Evolutionary conservation across 441 rosid genomes (phyloP), one percentile per base, ranked within the genome.

Genomic region (Gossypium trilobum): DNA sequence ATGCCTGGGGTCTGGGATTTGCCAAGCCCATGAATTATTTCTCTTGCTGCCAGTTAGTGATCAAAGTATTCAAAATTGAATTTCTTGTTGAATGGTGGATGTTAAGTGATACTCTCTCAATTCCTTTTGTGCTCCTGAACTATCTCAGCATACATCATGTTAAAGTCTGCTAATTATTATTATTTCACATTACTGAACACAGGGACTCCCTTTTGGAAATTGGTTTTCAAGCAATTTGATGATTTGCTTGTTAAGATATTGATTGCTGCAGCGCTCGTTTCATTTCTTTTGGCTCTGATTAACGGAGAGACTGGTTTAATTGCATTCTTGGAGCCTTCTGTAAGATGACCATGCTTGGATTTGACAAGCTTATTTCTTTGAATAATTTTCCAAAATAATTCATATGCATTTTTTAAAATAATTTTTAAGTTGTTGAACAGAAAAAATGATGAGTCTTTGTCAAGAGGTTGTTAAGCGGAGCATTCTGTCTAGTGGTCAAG

Each of bases 261-360:
- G 83, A 92, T 95, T 73, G 97, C 90, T 79, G 97, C 98, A 56
- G 99, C 99, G 11, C 42, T 86, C 75, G 89, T 92, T 72, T 92
- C 98, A 68, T 89, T 95, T 36, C 57, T 87, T 77, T 82, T 95
- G 93, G 97, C 98, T 79, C 79, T 92, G 90, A 81, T 92, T 70
- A 86, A 95, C 75, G 99, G 99, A 72, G 99, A 95, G 85, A 89
- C 98, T 66, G 99, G 97, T 74, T 82, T 95, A 78, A 85, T 88
- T 74, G 99, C 99, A 36, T 95, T 92, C 86, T 80, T 95, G 84
- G 99, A 95, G 91, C 98, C 99, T 84, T 95, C 88, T 84, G 99
- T 95, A 87, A 87, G 95, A 79, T 50, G 22, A 39, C 56, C 39
- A 31, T 20, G n/a, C 51, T 63, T 64, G 51, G 9, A 14, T 72